Evolutionary conservation across 441 rosid genomes (phyloP).

Genomic region (Euphorbia schlechtendalii): DNA sequence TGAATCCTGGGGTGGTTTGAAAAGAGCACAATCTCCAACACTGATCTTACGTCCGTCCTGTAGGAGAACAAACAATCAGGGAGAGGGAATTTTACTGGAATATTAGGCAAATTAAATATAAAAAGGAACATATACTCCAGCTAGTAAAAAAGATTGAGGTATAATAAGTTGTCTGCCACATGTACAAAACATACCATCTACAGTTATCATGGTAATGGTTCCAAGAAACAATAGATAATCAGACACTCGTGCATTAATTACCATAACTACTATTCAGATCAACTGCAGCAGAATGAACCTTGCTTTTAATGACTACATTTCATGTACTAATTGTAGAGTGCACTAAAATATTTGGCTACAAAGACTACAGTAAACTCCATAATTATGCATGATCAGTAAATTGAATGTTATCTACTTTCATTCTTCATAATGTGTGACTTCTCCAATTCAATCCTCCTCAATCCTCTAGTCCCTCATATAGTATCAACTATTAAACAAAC

Average conservation of each 20-base stretch:
- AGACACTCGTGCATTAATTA: too few species aligned
- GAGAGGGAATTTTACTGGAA: not conserved
- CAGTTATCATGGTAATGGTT: not conserved
- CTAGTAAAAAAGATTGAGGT: not conserved
- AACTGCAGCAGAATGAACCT: too few species aligned
- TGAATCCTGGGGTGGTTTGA: too few species aligned
- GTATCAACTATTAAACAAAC: not conserved
- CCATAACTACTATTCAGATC: too few species aligned
- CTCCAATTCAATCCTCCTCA: not conserved
- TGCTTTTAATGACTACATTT: not conserved
- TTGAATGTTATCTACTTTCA: not conserved
- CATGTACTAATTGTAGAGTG: not conserved
- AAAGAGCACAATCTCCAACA: too few species aligned
- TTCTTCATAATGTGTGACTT: not conserved
- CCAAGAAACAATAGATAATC: slow-evolving; percentile 5
- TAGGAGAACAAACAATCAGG: slow-evolving; percentile 8
- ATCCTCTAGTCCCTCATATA: not conserved
- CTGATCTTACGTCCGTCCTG: slow-evolving; percentile 81
- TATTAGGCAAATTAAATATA: not conserved
- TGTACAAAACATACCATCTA: not conserved
- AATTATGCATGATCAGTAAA: not conserved
- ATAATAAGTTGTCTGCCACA: not conserved
- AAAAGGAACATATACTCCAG: too few species aligned
- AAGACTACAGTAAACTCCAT: too few species aligned
- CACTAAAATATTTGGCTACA: not conserved